Evolutionary conservation across 192 early-diverging fungal genomes (phyloP), one percentile per base, ranked within the genome.

Genomic region (Coemansia sp.): DNA sequence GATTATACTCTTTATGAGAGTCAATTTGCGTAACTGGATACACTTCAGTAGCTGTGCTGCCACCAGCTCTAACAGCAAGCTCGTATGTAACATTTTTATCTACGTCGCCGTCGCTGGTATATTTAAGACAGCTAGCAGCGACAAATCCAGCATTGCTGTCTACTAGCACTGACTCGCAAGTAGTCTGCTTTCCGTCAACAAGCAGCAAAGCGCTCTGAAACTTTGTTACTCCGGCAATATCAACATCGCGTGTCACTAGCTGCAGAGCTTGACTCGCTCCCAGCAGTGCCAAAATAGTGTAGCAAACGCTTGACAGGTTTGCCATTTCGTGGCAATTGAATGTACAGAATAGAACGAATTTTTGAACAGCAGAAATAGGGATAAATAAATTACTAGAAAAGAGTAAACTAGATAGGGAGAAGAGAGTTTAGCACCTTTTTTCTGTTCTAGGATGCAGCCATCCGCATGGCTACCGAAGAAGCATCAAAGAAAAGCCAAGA

Each of bases 71-170:
- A 6, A 69, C 51, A 1, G 55, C 41, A 10, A 79, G 17, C 50
- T 69, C 57, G 41, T 79, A 79, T 1, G 17, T 38, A 12, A 45
- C 41, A n/a, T n/a, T 12, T 15, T 0, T 15, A 15, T 45, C 4
- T 15, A 14, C 12, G 17, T 22, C 37, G 35, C 11, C 52, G 39
- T 73, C 71, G 0, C 66, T 14, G 14, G 59, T 63, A 25, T 45
- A 23, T 11, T 61, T 56, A 0, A 79, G 64, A 41, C 76, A 79
- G 57, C 70, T 79, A 21, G 76, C 76, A 15, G 76, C 67, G 14
- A 79, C 14, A 61, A 79, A 60, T 0, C 63, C 76, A 0, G 76
- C 66, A 17, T 63, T 29, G 57, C 67, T 79, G 57, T 79, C 76
- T 24, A 79, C 49, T 11, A 73, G 64, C 2, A 67, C 76, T 0